Conservation (phyloP, 352 stramenopile species). For the Phytophthora kernoviae region DNA sequence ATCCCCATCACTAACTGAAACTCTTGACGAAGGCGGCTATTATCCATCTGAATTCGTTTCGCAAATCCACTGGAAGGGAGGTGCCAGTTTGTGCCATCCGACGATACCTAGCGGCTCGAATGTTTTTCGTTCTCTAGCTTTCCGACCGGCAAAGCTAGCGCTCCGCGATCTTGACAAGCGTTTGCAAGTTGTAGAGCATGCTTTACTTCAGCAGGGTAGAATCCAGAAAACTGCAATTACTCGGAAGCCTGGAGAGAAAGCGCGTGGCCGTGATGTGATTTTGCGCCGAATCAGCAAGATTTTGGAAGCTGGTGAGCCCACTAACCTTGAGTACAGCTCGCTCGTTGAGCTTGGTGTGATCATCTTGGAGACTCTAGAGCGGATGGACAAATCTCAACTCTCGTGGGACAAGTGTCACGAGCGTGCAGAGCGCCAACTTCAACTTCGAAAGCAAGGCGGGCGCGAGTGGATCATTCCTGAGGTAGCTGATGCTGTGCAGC, state of each 20-base stretch:
- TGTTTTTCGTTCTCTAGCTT: constrained; percentile 70
- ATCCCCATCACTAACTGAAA: constrained; percentile 8
- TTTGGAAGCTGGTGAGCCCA: constrained; percentile 65
- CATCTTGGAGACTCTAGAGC: constrained; percentile 74
- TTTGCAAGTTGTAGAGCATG: constrained; percentile 63
- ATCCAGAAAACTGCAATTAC: constrained; percentile 51
- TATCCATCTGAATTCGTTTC: constrained; percentile 61
- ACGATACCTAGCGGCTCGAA: constrained; percentile 44
- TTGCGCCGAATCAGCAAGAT: constrained; percentile 72
- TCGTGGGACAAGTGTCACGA: constrained; percentile 63
- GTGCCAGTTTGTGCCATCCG: constrained; percentile 66
- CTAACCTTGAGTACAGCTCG: constrained; percentile 53
- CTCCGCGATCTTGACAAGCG: constrained; percentile 73
- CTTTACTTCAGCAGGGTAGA: constrained; percentile 50
- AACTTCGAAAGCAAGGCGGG: constrained; percentile 52
- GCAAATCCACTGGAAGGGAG: constrained; percentile 71
- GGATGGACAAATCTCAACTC: constrained; percentile 59
- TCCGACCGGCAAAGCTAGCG: constrained; percentile 66
- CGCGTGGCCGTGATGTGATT: constrained; percentile 74
- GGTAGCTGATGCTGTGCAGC: constrained; percentile 64
- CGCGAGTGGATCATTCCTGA: constrained; percentile 78
- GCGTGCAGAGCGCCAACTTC: constrained; percentile 46
- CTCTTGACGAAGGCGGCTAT: constrained; percentile 21
- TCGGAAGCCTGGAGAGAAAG: constrained; percentile 54
- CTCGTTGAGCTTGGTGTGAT: constrained; percentile 77